Evolutionary conservation across 345 rosid genomes (phyloP).

Genomic region (Lepidium didymum): DNA sequence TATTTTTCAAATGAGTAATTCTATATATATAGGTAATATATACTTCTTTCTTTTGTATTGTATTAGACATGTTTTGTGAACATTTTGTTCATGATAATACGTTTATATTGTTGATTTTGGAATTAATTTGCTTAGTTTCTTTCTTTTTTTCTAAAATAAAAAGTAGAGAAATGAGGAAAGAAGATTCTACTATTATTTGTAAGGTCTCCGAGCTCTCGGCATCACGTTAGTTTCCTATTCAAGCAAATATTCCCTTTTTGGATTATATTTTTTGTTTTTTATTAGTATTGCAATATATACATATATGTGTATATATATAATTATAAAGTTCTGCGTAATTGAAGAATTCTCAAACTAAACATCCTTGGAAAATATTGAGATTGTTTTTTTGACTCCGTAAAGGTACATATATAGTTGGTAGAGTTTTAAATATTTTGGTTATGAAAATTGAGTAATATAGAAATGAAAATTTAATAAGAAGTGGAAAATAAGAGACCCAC

Average conservation of each 20-base stretch:
- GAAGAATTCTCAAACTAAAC: not conserved
- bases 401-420: not conserved
- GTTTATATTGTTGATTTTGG: not conserved
- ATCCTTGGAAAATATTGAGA: not conserved
- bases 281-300: not conserved
- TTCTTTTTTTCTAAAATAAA: not conserved
- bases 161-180: constrained; percentile 9
- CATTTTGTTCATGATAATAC: not conserved
- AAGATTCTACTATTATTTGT: constrained; percentile 23
- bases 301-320: not conserved
- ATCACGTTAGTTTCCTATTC: constrained; percentile 22
- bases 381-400: not conserved
- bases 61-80: not conserved
- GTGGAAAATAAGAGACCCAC: constrained; percentile 26
- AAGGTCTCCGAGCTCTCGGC: constrained; percentile 32
- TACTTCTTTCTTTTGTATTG: too few relatives aligned
- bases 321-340: not conserved
- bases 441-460: not conserved
- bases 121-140: not conserved
- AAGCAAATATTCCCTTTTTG: constrained; percentile 12
- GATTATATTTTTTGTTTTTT: not conserved
- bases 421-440: not conserved
- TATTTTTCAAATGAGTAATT: too few relatives aligned
- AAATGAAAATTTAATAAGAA: constrained; percentile 10
- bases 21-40: too few relatives aligned